A percentile compares a stretch with the other conserved stretches of the same genome.
These are phyloP conservation scores for Boletus sp. DNA, from an alignment of 1,284 basidiomycete genomes.

Conservation along the genomic window DNA sequence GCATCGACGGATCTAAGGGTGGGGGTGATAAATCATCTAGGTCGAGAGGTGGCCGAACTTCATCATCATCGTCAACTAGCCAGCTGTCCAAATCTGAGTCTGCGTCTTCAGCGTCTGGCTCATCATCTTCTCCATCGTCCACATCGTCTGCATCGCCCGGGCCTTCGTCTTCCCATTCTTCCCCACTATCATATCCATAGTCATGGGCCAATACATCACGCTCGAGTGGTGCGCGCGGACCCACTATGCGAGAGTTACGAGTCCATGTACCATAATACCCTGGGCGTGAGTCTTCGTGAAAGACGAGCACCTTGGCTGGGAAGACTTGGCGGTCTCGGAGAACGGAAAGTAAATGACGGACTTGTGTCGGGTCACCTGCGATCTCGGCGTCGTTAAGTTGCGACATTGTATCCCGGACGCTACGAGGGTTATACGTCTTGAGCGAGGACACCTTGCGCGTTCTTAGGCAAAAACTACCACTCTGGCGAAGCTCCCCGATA, in stretches of 20 bases:
- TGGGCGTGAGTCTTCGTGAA: slow-evolving; percentile 73
- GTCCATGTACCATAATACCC: slow-evolving; percentile 90
- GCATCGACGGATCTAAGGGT: slow-evolving; percentile 37
- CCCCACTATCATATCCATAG: slow-evolving; percentile 83
- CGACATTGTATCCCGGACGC: slow-evolving; percentile 57
- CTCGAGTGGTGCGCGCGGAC: slow-evolving; percentile 72
- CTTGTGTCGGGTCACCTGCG: slow-evolving; percentile 60
- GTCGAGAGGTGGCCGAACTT: slow-evolving; percentile 43
- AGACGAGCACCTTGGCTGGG: slow-evolving; percentile 73
- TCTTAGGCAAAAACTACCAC: slow-evolving; percentile 1
- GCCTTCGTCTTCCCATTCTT: slow-evolving; percentile 81
- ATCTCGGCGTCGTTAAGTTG: slow-evolving; percentile 76
- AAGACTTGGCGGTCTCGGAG: slow-evolving; percentile 59
- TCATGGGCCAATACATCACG: slow-evolving; percentile 70
- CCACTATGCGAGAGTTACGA: slow-evolving; percentile 64
- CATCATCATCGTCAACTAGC: slow-evolving; percentile 77
- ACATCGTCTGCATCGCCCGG: slow-evolving; percentile 72
- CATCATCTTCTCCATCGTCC: slow-evolving; percentile 67
- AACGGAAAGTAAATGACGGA: slow-evolving; percentile 53
- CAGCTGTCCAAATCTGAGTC: slow-evolving; percentile 77
- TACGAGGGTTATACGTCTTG: slow-evolving; percentile 36
- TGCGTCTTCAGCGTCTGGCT: slow-evolving; percentile 53
- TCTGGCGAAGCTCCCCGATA: slow-evolving; percentile 17
- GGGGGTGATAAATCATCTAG: slow-evolving; percentile 42
- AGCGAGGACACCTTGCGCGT: slow-evolving; percentile 21